Evolutionary conservation across 257 asterid species (phyloP).

Genomic region (Euphrasia confusa): DNA sequence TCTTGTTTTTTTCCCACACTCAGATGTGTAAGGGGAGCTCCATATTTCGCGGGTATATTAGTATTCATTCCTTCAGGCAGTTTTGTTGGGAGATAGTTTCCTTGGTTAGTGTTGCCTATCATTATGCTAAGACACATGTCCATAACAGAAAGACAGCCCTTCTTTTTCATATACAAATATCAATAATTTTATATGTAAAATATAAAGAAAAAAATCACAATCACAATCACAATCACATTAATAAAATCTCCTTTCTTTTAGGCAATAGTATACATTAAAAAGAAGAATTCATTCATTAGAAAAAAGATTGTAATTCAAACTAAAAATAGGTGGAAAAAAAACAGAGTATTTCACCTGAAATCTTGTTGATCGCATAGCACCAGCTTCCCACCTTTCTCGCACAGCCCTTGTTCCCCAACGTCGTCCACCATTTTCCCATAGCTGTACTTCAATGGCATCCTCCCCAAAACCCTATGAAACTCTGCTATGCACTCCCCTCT

Average conservation of each 20-base stretch:
- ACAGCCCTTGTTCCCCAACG: conserved; percentile 80
- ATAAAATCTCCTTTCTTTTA: too few species aligned
- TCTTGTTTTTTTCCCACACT: conserved; percentile 17
- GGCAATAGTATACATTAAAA: too few species aligned
- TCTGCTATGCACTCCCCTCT: conserved; percentile 76
- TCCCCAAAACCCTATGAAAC: conserved; percentile 64
- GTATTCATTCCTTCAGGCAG: conserved; percentile 27
- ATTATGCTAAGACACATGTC: conserved; percentile 32
- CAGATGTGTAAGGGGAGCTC: conserved; percentile 38
- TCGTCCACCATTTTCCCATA: conserved; percentile 67
- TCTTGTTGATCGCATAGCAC: conserved; percentile 62
- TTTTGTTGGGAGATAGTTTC: conserved; percentile 24
- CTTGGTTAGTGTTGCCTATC: conserved; percentile 27
- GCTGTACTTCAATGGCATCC: conserved; percentile 74
- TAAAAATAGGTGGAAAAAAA: not conserved
- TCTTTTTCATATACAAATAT: too few species aligned
- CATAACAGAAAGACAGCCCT: conserved; percentile 13
- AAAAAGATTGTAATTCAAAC: conserved; percentile 1
- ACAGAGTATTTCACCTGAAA: conserved; percentile 27
- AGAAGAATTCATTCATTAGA: conserved; percentile 11
- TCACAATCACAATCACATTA: too few species aligned
- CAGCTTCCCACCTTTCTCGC: conserved; percentile 60
- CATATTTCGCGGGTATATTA: conserved; percentile 46
- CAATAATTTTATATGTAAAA: not conserved
- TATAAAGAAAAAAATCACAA: not conserved